Evolutionary conservation across 768 basidiomycete species (phyloP).

Genomic region (Hemileccinum impolitum): DNA sequence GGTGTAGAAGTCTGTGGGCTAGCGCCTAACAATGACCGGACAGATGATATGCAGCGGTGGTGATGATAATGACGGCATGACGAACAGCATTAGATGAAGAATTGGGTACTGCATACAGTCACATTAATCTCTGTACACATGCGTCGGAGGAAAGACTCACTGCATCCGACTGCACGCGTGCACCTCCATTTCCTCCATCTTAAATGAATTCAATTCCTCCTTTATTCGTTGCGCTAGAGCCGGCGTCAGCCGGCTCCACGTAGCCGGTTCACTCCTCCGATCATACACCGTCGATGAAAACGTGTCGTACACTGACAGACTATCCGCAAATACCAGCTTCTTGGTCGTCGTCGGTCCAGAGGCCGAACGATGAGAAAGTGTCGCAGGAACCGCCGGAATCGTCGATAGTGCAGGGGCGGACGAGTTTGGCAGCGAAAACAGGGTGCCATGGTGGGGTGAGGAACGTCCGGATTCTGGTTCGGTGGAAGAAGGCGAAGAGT

Average conservation of each 20-base stretch:
- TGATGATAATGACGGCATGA: constrained; percentile 18
- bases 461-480: constrained; percentile 36
- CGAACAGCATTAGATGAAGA: constrained; percentile 65
- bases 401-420: constrained; percentile 85
- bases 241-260: constrained; percentile 95
- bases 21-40: constrained; percentile 25
- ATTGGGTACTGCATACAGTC: constrained; percentile 62
- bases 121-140: background rate
- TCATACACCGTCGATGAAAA: constrained; percentile 91
- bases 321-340: constrained; percentile 83
- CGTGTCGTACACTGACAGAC: constrained; percentile 95
- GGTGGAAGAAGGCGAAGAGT: constrained; percentile 31
- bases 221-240: constrained; percentile 95
- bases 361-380: constrained; percentile 68
- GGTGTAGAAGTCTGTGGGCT: constrained; percentile 27
- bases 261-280: constrained; percentile 91
- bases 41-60: constrained; percentile 27
- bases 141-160: constrained; percentile 44
- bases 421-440: constrained; percentile 83
- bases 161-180: constrained; percentile 90
- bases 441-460: constrained; percentile 35
- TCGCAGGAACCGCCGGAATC: constrained; percentile 43
- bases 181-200: constrained; percentile 99
- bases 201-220: constrained; percentile 97
- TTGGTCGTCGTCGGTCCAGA: constrained; percentile 74